Conservation (phyloP, 257 asterid species). For the Apocynum venetum region DNA sequence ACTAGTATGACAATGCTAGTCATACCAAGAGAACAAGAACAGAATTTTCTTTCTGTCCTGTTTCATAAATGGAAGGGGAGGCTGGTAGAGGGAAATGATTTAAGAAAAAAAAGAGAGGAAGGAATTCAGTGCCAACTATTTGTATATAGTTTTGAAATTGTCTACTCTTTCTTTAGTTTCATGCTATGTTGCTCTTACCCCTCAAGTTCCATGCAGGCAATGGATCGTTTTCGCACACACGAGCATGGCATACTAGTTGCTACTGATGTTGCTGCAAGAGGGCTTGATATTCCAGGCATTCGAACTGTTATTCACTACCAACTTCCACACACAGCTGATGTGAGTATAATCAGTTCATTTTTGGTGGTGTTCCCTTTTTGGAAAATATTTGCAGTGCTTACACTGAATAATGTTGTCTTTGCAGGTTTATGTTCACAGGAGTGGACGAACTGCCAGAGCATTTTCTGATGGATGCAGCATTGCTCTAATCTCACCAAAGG, state of each 20-base stretch:
- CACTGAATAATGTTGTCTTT: conserved; percentile 23
- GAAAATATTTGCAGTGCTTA: neutral
- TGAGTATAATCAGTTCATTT: conserved; percentile 21
- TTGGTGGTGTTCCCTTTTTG: neutral
- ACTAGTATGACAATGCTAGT: neutral
- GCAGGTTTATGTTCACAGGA: conserved; percentile 89
- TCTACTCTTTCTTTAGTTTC: neutral
- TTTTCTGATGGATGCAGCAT: conserved; percentile 93
- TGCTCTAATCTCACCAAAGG: conserved; percentile 82
- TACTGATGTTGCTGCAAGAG: conserved; percentile 97
- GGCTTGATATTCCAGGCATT: conserved; percentile 86
- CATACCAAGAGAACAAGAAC: neutral
- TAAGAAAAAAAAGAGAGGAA: neutral
- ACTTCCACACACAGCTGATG: conserved; percentile 97
- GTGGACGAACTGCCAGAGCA: conserved; percentile 99
- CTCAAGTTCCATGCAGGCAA: conserved; percentile 49
- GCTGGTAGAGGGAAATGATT: neutral
- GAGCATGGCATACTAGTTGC: conserved; percentile 86
- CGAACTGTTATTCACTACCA: conserved; percentile 96
- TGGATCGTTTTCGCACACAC: conserved; percentile 79
- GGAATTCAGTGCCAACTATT: neutral
- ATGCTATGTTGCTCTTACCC: conserved; percentile 8
- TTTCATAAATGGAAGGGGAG: too few species aligned
- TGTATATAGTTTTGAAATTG: neutral
- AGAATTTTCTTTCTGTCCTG: neutral